A percentile compares a stretch with the other conserved stretches of the same genome.
phyloP scores from a whole-genome alignment of 371 early-diverging fungal genomes.

The Vairimorpha apis region DNA sequence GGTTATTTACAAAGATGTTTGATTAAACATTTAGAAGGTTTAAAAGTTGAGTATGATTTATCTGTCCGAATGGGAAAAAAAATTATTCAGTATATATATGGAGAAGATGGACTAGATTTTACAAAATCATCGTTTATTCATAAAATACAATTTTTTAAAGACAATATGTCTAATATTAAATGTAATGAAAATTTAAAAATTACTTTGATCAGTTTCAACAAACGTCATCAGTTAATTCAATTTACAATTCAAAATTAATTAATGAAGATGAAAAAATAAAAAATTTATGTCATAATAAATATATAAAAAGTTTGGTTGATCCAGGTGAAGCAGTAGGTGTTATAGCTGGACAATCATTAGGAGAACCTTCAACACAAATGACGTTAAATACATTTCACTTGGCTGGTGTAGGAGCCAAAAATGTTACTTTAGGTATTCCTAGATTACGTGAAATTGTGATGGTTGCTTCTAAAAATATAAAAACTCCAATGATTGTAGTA shows the following conservation, averaged over 20 bases:
- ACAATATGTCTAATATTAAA: constrained; percentile 64
- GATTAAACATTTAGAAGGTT: constrained; percentile 95
- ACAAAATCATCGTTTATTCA: constrained; percentile 73
- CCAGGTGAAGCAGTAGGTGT: constrained; percentile 96
- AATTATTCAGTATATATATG: constrained; percentile 92
- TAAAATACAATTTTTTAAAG: constrained; percentile 69
- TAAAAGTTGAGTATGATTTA: constrained; percentile 86
- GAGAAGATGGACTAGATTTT: constrained; percentile 95
- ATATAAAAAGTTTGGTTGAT: constrained; percentile 67
- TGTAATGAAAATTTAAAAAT: not conserved
- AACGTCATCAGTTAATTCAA: not conserved
- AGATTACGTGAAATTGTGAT: constrained; percentile 97
- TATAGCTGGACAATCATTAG: constrained; percentile 92
- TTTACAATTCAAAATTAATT: not conserved
- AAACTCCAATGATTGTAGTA: constrained; percentile 85
- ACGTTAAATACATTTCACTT: constrained; percentile 99
- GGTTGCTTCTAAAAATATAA: constrained; percentile 84
- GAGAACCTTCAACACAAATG: constrained; percentile 99
- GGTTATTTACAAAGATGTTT: constrained; percentile 99
- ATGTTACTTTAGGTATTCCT: constrained; percentile 97
- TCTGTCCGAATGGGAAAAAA: constrained; percentile 86
- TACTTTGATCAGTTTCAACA: not conserved
- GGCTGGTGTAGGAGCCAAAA: constrained; percentile 98
- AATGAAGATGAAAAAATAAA: constrained; percentile 16
- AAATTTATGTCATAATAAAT: constrained; percentile 26